Base-by-base conservation (phyloP, 179 eudicot genomes). In the Actinidia chinensis region DNA sequence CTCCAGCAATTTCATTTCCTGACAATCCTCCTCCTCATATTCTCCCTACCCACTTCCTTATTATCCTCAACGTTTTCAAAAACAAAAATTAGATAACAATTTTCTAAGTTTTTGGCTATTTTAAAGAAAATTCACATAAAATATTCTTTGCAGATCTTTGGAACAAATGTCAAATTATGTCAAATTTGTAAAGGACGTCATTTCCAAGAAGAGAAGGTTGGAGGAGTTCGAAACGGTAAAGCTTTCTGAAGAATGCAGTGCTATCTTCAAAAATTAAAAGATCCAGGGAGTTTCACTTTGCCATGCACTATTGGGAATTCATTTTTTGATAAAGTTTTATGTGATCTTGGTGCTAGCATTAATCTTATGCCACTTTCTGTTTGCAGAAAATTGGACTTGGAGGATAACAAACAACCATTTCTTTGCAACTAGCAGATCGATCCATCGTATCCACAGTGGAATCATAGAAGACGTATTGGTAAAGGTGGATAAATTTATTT, bases 401-500 rank as follows among this genome's bases (percentile, higher is more conserved):
- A 28, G 67, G 18, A 8, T 14, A 55, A 55, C 60, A 15, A 14
- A 55, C 60, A 15, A 55, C 20, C 17, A 28, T 63, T 23, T 63
- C 67, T 63, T 28, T 63, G 40, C 67, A 63, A 63, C 40, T 63
- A 23, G 67, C 67, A 63, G 43, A 63, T 17, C 56, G 68, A 17
- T 79, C 74, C 0, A 50, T 79, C 13, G 10, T 74, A 79, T 22
- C 78, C 74, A 20, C 17, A 4, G 23, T 1, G 67, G 78, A 6
- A 79, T 64, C 28, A 0, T 79, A 54, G 82, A 79, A 48, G 77
- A 79, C 56, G 73, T 73, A 3, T 70, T 64, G 7, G 60, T 79
- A 12, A 73, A 64, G 20, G 75, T 78, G 42, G 80, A 48, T 9
- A 78, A 78, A 13, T 77, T 78, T 22, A 22, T 25, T 18, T 46